Evolutionary conservation across 495 filamentous ascomycete genomes (phyloP).

Genomic region (Lasiosphaeria ovina): DNA sequence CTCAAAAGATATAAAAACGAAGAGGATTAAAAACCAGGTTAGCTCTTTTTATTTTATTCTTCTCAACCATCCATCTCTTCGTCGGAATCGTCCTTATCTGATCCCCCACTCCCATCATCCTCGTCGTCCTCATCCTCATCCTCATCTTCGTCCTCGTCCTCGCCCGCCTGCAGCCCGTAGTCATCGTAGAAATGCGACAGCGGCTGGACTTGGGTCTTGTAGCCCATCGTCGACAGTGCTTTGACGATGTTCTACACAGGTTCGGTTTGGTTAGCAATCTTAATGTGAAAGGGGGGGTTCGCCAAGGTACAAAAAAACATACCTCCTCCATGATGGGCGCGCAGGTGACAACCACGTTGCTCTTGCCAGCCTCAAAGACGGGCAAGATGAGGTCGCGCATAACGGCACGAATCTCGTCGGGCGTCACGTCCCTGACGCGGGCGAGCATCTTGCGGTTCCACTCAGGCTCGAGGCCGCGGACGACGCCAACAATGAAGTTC

Average conservation of each 20-base stretch:
- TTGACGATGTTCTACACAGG: slow-evolving; percentile 61
- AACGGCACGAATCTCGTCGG: slow-evolving; percentile 72
- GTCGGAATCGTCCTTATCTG: not conserved
- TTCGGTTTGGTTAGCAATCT: slow-evolving; percentile 16
- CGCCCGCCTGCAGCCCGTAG: slow-evolving; percentile 77
- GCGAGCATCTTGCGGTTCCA: slow-evolving; percentile 75
- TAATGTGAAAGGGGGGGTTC: slow-evolving; percentile 6
- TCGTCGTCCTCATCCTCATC: slow-evolving; percentile 63
- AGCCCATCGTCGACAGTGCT: slow-evolving; percentile 69
- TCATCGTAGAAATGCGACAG: slow-evolving; percentile 84
- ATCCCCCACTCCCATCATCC: slow-evolving; percentile 39
- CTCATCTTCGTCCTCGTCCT: slow-evolving; percentile 64
- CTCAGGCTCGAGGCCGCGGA: slow-evolving; percentile 71
- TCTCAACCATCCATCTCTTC: not conserved
- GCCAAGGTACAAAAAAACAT: slow-evolving; percentile 30
- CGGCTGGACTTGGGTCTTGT: slow-evolving; percentile 71
- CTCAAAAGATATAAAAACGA: too few species aligned
- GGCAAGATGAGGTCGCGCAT: slow-evolving; percentile 74
- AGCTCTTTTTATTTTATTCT: too few species aligned
- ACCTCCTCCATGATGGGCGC: slow-evolving; percentile 82
- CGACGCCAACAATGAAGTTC: slow-evolving; percentile 78
- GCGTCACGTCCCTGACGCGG: slow-evolving; percentile 69
- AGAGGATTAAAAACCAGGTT: too few species aligned
- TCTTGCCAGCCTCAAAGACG: slow-evolving; percentile 70
- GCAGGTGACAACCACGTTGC: slow-evolving; percentile 87